Evolutionary conservation across 108 stramenopile species (phyloP).

Genomic region (Pseudonitzschia multiseries): DNA sequence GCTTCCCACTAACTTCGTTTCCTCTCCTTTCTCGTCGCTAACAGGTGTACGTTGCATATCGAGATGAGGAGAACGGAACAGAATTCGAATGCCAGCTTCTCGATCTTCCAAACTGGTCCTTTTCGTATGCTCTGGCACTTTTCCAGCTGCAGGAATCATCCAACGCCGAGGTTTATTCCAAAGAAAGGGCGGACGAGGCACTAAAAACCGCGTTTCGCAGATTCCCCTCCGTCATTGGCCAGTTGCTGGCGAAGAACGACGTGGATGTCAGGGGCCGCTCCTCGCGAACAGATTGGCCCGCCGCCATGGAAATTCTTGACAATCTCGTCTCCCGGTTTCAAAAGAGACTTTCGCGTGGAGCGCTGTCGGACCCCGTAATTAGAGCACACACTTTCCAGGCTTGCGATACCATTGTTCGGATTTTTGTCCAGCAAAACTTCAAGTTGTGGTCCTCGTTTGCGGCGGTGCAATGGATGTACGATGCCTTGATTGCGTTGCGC

Average conservation of each 20-base stretch:
- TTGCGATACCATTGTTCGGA: slow-evolving; percentile 28
- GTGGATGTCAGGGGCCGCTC: slow-evolving; percentile 46
- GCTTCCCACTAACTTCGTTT: background rate
- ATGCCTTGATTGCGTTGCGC: slow-evolving; percentile 23
- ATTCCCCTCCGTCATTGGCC: slow-evolving; percentile 46
- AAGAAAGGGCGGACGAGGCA: slow-evolving; percentile 30
- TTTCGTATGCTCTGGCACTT: slow-evolving; percentile 77
- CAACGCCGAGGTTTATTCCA: background rate
- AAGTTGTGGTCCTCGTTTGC: slow-evolving; percentile 45
- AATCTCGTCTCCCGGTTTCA: background rate
- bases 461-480: slow-evolving; percentile 32
- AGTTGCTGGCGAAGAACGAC: slow-evolving; percentile 42
- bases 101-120: slow-evolving; percentile 76
- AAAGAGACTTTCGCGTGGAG: background rate
- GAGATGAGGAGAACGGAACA: slow-evolving; percentile 29
- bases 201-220: slow-evolving; percentile 31
- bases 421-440: slow-evolving; percentile 50
- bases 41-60: slow-evolving; percentile 26
- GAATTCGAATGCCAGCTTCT: slow-evolving; percentile 45
- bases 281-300: slow-evolving; percentile 53
- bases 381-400: slow-evolving; percentile 26
- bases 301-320: slow-evolving; percentile 27
- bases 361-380: slow-evolving; percentile 12
- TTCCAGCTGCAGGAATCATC: slow-evolving; percentile 34
- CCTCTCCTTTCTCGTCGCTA: background rate